phyloP scores from a whole-genome alignment of 176 grass and related monocot genomes.

The Lolium multiflorum region DNA sequence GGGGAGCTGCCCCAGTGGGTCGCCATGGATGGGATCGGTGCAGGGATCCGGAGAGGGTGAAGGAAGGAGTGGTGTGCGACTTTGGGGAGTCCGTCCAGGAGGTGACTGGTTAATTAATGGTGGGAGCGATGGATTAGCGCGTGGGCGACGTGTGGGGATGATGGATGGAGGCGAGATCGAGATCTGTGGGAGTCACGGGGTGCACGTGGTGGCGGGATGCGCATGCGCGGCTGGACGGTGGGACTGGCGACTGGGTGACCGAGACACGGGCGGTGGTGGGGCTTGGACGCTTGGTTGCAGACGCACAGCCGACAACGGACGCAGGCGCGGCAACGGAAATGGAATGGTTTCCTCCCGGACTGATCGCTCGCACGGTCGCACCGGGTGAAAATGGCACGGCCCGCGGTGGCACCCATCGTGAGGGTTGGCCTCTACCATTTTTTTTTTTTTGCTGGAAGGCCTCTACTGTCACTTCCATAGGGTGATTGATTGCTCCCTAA shows the following conservation, averaged over 20 bases:
- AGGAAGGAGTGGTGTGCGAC: not conserved
- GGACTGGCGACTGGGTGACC: conserved; percentile 1
- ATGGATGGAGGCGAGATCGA: not conserved
- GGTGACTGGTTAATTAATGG: too few species aligned
- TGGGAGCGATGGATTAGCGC: conserved; percentile 1
- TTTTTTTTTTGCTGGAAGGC: too few species aligned
- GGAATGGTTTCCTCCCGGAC: too few species aligned
- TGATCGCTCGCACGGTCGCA: too few species aligned
- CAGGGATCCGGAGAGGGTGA: not conserved
- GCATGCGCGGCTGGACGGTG: not conserved
- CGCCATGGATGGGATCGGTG: conserved; percentile 34
- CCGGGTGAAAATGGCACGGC: too few species aligned
- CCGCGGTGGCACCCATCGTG: too few species aligned
- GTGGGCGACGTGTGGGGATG: not conserved
- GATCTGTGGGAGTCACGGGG: conserved; percentile 31
- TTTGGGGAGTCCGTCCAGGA: not conserved
- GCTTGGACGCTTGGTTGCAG: not conserved
- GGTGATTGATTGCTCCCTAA: too few species aligned
- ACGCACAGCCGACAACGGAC: not conserved
- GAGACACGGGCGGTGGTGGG: not conserved
- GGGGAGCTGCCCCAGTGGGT: not conserved
- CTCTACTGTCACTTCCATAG: too few species aligned
- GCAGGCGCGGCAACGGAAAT: too few species aligned
- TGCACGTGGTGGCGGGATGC: conserved; percentile 29
- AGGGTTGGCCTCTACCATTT: too few species aligned